Evolutionary conservation across 1,284 basidiomycete genomes (phyloP).

Genomic region (Inonotus obliquus): DNA sequence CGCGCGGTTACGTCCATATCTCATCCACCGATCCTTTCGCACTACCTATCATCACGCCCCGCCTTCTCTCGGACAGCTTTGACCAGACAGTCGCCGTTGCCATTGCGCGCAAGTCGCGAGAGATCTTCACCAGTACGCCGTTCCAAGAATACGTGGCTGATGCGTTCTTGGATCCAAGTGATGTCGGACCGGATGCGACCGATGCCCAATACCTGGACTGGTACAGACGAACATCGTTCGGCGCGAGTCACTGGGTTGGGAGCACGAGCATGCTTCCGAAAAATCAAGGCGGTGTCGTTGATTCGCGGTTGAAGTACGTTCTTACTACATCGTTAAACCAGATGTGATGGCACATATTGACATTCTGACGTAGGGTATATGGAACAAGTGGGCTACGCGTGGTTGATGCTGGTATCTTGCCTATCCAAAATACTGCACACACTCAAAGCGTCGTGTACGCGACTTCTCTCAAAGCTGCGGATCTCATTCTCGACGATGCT

Average conservation of each 20-base stretch:
- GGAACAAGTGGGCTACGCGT: slow-evolving; percentile 32
- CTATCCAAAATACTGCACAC: slow-evolving; percentile 30
- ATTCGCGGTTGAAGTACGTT: slow-evolving; percentile 32
- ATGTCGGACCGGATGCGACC: slow-evolving; percentile 18
- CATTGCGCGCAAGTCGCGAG: slow-evolving; percentile 19
- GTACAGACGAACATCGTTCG: slow-evolving; percentile 18
- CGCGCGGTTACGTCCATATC: slow-evolving; percentile 24
- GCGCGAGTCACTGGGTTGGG: slow-evolving; percentile 26
- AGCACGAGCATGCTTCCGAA: slow-evolving; percentile 45
- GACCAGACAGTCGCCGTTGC: slow-evolving; percentile 19
- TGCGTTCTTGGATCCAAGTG: slow-evolving; percentile 13
- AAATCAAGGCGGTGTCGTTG: slow-evolving; percentile 45
- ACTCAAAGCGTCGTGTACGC: slow-evolving; percentile 31
- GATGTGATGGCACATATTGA: background rate
- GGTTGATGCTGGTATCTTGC: slow-evolving; percentile 24
- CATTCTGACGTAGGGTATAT: slow-evolving; percentile 28
- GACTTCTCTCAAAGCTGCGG: slow-evolving; percentile 26
- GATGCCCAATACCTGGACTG: slow-evolving; percentile 22
- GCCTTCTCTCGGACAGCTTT: slow-evolving; percentile 22
- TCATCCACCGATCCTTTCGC: slow-evolving; percentile 22
- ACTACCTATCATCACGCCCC: slow-evolving; percentile 20
- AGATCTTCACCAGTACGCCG: slow-evolving; percentile 18
- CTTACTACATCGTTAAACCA: background rate
- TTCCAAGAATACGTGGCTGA: slow-evolving; percentile 20
- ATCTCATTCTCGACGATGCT: slow-evolving; percentile 16